These are phyloP conservation scores for Blumeria graminis DNA, from an alignment of 2,329 filamentous ascomycete genomes.

Conservation along the genomic window DNA sequence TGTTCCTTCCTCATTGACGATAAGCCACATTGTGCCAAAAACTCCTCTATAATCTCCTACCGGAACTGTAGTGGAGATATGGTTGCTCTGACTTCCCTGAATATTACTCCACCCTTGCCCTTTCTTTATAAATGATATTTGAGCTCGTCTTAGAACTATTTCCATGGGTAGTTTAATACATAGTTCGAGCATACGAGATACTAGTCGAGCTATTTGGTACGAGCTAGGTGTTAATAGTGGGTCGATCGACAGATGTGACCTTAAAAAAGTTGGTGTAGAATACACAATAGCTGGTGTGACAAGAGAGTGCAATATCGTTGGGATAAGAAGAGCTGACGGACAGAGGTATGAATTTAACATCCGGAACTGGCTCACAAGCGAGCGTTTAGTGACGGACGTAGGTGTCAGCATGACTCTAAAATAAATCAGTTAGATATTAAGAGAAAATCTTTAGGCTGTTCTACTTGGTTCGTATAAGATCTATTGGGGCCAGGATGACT, in stretches of 20 bases:
- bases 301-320: conserved; percentile 70
- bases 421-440: conserved; percentile 12
- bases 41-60: conserved; percentile 66
- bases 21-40: conserved; percentile 73
- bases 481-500: conserved; percentile 61
- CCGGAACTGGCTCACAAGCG: conserved; percentile 47
- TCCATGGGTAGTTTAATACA: conserved; percentile 77
- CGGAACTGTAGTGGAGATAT: conserved; percentile 51
- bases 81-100: conserved; percentile 3
- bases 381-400: conserved; percentile 49
- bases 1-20: conserved; percentile 57
- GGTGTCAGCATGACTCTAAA: conserved; percentile 59
- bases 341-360: conserved; percentile 57
- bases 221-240: conserved; percentile 56
- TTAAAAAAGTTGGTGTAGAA: conserved; percentile 63
- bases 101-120: conserved; percentile 8
- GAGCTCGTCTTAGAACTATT: conserved; percentile 71
- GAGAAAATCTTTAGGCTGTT: background rate
- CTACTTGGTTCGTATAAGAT: conserved; percentile 58
- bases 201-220: conserved; percentile 64
- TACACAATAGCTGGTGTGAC: conserved; percentile 64
- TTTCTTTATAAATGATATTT: conserved; percentile 40
- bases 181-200: conserved; percentile 55
- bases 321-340: conserved; percentile 44
- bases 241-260: conserved; percentile 65